phyloP scores from a whole-genome alignment of 73 alveolate species.

The Diophrys sp. region DNA sequence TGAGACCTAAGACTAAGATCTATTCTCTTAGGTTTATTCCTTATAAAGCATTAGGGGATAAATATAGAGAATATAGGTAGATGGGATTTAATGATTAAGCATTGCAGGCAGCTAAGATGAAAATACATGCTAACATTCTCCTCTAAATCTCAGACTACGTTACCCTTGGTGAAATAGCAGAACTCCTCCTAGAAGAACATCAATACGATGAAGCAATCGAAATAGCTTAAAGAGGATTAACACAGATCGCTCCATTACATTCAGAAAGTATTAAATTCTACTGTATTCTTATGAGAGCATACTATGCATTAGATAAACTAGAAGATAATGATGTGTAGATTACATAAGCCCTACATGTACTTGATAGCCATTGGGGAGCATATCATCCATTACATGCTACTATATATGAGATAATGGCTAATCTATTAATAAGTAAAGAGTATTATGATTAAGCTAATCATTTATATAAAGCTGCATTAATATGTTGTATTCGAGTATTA shows the following conservation, averaged over 20 bases:
- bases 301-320: constrained; percentile 23
- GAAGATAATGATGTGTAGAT: constrained; percentile 55
- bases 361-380: constrained; percentile 74
- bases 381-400: constrained; percentile 73
- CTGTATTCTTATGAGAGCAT: constrained; percentile 65
- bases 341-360: constrained; percentile 48
- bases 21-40: constrained; percentile 46
- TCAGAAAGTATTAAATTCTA: constrained; percentile 61
- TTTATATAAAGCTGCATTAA: constrained; percentile 54
- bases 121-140: constrained; percentile 20
- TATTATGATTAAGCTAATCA: constrained; percentile 61
- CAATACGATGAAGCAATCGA: constrained; percentile 50
- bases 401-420: constrained; percentile 66
- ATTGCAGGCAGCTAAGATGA: constrained; percentile 45
- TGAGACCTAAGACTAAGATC: constrained; percentile 37
- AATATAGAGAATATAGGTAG: constrained; percentile 36
- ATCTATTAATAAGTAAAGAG: constrained; percentile 41
- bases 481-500: constrained; percentile 56
- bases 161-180: constrained; percentile 63
- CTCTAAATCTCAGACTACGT: constrained; percentile 35
- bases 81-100: constrained; percentile 42
- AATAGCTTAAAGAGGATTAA: constrained; percentile 32
- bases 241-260: constrained; percentile 43
- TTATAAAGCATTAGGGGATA: constrained; percentile 37
- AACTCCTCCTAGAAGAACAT: constrained; percentile 42